phyloP scores from a whole-genome alignment of 176 grass and related monocot species.

The Aegilops speltoides region DNA sequence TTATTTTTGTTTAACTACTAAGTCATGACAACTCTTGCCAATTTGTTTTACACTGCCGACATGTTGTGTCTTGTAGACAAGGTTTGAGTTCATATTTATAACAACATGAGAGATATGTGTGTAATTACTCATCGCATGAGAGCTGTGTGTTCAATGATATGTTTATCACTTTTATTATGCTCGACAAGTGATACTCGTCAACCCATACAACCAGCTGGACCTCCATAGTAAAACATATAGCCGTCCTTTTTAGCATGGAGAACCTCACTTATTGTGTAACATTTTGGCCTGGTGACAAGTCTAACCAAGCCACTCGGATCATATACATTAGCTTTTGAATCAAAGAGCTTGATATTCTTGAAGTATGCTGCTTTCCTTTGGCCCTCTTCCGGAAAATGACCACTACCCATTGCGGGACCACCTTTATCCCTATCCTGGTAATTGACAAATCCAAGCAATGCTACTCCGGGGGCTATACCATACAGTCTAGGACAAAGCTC shows the following conservation, averaged over 20 bases:
- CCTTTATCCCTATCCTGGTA: background rate
- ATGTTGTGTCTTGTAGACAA: no score
- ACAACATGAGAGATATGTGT: no score
- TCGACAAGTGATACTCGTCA: no score
- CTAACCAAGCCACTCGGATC: background rate
- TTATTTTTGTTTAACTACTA: no score
- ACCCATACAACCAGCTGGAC: background rate
- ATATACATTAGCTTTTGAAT: background rate
- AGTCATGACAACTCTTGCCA: no score
- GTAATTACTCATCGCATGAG: no score
- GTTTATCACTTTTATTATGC: no score
- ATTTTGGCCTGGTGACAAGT: background rate
- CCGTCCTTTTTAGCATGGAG: background rate
- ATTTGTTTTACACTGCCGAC: no score
- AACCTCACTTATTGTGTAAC: background rate
- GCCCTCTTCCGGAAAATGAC: background rate
- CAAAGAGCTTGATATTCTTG: background rate
- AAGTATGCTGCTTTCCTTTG: background rate
- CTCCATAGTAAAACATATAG: background rate
- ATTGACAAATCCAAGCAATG: background rate
- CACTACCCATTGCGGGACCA: background rate
- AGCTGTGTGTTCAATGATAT: no score
- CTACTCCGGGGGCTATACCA: background rate
- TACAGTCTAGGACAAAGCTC: background rate
- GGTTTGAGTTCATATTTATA: no score